A percentile compares a stretch with the other conserved stretches of the same genome.
Evolutionary conservation across 495 filamentous ascomycete species (phyloP).

Genomic region (Xylaria palmicola): DNA sequence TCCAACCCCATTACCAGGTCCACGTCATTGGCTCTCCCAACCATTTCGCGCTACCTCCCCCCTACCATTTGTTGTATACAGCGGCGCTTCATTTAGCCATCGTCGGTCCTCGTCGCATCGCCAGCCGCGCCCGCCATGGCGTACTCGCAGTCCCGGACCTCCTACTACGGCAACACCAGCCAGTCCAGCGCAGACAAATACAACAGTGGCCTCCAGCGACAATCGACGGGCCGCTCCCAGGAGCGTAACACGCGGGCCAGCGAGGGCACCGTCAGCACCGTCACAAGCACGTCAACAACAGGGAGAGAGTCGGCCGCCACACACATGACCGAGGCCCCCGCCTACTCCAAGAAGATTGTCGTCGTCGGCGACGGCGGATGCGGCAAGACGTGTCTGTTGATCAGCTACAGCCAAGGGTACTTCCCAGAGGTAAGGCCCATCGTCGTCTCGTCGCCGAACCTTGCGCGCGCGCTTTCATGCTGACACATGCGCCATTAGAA

Average conservation of each 20-base stretch:
- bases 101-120: slow-evolving; percentile 3
- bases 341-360: slow-evolving; percentile 98
- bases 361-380: slow-evolving; percentile 98
- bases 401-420: slow-evolving; percentile 96
- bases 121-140: slow-evolving; percentile 35
- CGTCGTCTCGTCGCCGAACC: slow-evolving; percentile 7
- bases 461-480: background rate
- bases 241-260: slow-evolving; percentile 48
- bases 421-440: slow-evolving; percentile 81
- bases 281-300: slow-evolving; percentile 59
- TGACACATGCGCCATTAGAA: slow-evolving; percentile 57
- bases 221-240: slow-evolving; percentile 37
- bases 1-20: slow-evolving; percentile 9
- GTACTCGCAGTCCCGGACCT: slow-evolving; percentile 45
- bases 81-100: too few species aligned
- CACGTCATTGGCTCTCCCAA: background rate
- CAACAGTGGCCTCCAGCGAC: slow-evolving; percentile 38
- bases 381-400: slow-evolving; percentile 97
- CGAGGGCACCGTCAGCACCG: slow-evolving; percentile 81
- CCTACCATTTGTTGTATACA: slow-evolving; percentile 10
- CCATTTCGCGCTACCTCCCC: background rate
- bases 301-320: slow-evolving; percentile 74
- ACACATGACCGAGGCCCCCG: slow-evolving; percentile 81
- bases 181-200: slow-evolving; percentile 37
- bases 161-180: slow-evolving; percentile 33